Evolutionary conservation across 192 early-diverging fungal genomes (phyloP).

Genomic region (Coemansia furcata): DNA sequence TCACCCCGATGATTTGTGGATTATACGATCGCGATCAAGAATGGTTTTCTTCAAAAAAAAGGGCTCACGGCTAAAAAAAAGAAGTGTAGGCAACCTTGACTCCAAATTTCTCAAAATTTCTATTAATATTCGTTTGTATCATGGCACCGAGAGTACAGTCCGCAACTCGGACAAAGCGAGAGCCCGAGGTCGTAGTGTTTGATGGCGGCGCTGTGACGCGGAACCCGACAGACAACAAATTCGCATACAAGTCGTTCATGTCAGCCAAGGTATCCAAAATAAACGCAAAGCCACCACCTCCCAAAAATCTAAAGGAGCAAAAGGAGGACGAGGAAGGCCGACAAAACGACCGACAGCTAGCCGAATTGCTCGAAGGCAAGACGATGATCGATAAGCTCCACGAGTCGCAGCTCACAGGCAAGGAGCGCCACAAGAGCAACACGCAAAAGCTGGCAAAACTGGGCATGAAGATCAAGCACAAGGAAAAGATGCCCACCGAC

Average conservation of each 20-base stretch:
- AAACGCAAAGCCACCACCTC: conserved; percentile 75
- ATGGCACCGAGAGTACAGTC: not conserved
- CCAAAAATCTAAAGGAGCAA: conserved; percentile 76
- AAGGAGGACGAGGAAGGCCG: conserved; percentile 53
- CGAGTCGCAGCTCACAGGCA: conserved; percentile 42
- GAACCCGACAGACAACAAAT: conserved; percentile 17
- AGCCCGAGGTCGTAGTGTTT: conserved; percentile 43
- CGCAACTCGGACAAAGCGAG: not conserved
- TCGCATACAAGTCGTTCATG: conserved; percentile 45
- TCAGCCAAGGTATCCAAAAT: conserved; percentile 63
- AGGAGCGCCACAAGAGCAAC: conserved; percentile 45
- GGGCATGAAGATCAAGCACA: conserved; percentile 43
- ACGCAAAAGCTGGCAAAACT: conserved; percentile 31
- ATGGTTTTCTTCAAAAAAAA: not conserved
- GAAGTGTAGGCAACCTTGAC: not conserved
- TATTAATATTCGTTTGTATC: not conserved
- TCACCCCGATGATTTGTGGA: not conserved
- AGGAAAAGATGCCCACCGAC: conserved; percentile 36
- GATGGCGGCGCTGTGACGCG: conserved; percentile 1
- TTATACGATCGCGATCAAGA: conserved; percentile 1
- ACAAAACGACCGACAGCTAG: conserved; percentile 31
- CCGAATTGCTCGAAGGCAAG: conserved; percentile 31
- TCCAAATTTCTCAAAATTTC: not conserved
- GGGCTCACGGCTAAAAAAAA: not conserved
- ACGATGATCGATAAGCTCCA: conserved; percentile 44